A percentile compares a stretch with the other conserved stretches of the same genome.
phyloP scores from a whole-genome alignment of 2,329 filamentous ascomycete genomes.

The Macroventuria anomochaeta region DNA sequence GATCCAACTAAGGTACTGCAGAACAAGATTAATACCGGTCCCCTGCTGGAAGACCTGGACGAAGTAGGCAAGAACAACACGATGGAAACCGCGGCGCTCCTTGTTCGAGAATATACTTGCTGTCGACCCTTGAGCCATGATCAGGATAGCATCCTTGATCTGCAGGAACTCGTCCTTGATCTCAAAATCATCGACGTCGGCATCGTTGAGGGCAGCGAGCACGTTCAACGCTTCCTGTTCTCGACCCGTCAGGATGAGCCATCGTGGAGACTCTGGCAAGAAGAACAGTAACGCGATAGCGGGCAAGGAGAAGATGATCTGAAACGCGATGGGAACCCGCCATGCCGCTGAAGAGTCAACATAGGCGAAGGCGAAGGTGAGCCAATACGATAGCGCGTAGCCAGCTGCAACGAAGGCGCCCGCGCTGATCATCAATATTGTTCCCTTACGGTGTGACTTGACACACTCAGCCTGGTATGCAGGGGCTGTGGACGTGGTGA shows the following conservation, averaged over 20 bases:
- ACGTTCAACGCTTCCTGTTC: constrained; percentile 53
- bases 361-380: constrained; percentile 61
- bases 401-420: constrained; percentile 59
- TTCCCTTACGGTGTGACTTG: constrained; percentile 54
- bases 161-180: constrained; percentile 51
- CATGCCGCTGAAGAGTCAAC: constrained; percentile 49
- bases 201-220: constrained; percentile 42
- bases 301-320: constrained; percentile 62
- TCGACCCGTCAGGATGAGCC: constrained; percentile 63
- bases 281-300: constrained; percentile 60
- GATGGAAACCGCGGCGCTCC: constrained; percentile 51
- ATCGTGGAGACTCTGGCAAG: constrained; percentile 65
- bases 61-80: constrained; percentile 51
- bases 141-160: constrained; percentile 44
- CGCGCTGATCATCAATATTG: constrained; percentile 57
- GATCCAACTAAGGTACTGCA: constrained; percentile 56
- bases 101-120: constrained; percentile 37
- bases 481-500: constrained; percentile 60
- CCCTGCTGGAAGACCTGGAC: constrained; percentile 55
- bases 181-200: constrained; percentile 32
- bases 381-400: constrained; percentile 60
- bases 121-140: constrained; percentile 39
- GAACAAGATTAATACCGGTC: constrained; percentile 41
- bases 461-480: constrained; percentile 60
- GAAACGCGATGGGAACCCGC: constrained; percentile 65